phyloP scores from a whole-genome alignment of 371 early-diverging fungal species.

The Dichotomocladium elegans region DNA sequence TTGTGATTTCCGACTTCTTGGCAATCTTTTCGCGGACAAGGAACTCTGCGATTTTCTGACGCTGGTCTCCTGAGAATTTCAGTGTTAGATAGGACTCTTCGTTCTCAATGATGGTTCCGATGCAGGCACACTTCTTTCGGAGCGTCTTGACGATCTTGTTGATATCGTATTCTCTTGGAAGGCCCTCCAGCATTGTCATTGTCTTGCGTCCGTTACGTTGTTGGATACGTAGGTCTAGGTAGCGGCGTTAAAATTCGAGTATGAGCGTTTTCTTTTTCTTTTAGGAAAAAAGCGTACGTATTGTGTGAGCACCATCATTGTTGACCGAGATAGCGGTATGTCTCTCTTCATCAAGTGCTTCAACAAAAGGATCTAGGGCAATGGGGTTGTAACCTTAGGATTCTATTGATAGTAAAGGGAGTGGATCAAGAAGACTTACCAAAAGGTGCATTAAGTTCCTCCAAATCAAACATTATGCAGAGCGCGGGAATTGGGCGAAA shows the following conservation, averaged over 20 bases:
- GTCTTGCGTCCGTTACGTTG: constrained; percentile 98
- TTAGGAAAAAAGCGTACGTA: too few species aligned
- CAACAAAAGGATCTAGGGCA: constrained; percentile 77
- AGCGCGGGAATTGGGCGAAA: background rate
- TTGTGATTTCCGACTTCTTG: constrained; percentile 81
- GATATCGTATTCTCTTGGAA: constrained; percentile 82
- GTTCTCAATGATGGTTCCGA: constrained; percentile 91
- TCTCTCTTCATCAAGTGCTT: constrained; percentile 64
- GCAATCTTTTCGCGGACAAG: constrained; percentile 74
- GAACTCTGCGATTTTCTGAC: constrained; percentile 80
- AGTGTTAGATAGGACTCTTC: constrained; percentile 87
- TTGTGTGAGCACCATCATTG: constrained; percentile 71
- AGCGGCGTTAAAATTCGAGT: too few species aligned
- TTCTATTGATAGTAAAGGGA: too few species aligned
- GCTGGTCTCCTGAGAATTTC: constrained; percentile 95
- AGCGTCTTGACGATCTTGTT: constrained; percentile 91
- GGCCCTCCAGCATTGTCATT: constrained; percentile 83
- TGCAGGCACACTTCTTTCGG: constrained; percentile 96
- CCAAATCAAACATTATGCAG: constrained; percentile 12
- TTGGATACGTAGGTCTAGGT: constrained; percentile 96
- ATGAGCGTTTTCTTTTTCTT: too few species aligned
- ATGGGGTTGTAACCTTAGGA: background rate
- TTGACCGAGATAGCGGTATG: constrained; percentile 59
- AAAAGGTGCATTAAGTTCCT: constrained; percentile 17
- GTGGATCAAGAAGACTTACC: too few species aligned